These are phyloP conservation scores for Mortierella sp. DNA, from an alignment of 371 early-diverging fungal species.

Conservation along the genomic window DNA sequence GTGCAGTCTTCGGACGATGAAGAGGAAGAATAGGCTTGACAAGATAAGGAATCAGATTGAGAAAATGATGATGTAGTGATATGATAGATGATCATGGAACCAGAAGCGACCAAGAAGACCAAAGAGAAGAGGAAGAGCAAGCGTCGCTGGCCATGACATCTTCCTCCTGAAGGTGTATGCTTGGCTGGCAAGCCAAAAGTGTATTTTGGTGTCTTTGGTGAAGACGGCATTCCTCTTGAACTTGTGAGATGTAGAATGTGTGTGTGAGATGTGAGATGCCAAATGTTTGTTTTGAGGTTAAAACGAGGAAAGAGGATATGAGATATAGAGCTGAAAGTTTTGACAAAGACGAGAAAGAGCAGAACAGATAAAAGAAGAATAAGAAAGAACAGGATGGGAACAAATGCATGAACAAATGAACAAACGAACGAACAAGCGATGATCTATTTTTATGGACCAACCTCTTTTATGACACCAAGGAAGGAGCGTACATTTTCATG, in stretches of 20 bases:
- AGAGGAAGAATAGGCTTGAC: conserved; percentile 16
- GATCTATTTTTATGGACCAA: conserved; percentile 1
- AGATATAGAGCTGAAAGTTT: background rate
- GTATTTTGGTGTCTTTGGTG: conserved; percentile 33
- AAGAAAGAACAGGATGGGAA: background rate
- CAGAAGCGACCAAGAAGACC: conserved; percentile 48
- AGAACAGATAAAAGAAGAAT: background rate
- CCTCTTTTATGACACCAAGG: too few relatives aligned
- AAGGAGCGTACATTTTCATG: too few relatives aligned
- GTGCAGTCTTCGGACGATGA: conserved; percentile 23
- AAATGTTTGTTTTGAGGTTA: background rate
- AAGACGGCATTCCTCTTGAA: conserved; percentile 19
- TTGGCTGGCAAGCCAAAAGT: conserved; percentile 31
- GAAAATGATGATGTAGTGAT: conserved; percentile 31
- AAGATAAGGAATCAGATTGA: conserved; percentile 25
- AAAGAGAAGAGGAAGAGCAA: conserved; percentile 47
- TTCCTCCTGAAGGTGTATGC: conserved; percentile 27
- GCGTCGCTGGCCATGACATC: conserved; percentile 40
- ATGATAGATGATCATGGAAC: conserved; percentile 51
- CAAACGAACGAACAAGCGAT: background rate
- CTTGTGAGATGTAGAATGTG: background rate
- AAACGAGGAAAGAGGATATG: background rate
- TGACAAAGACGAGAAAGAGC: background rate
- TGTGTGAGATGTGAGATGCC: background rate
- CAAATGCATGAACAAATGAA: background rate